These are phyloP conservation scores for Cyanidiococcus yangmingshanensis DNA, from an alignment of 23 red algal species.

Conservation along the genomic window DNA sequence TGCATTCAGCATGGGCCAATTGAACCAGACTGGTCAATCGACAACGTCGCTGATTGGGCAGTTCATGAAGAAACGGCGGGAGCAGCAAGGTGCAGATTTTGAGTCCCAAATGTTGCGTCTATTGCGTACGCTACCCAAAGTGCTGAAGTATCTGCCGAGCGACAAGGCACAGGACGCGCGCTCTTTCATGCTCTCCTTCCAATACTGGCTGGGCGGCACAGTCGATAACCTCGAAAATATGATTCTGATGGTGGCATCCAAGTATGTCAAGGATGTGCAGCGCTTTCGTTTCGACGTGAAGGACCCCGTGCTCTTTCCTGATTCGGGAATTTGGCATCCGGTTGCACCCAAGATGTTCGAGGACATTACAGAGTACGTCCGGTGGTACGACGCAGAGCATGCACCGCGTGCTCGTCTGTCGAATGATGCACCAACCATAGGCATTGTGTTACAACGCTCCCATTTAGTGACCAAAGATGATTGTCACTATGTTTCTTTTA, in stretches of 20 bases:
- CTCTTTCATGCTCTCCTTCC: slow-evolving; percentile 93
- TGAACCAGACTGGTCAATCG: slow-evolving; percentile 40
- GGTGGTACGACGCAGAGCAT: slow-evolving; percentile 89
- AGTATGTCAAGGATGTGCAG: slow-evolving; percentile 63
- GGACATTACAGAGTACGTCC: slow-evolving; percentile 65
- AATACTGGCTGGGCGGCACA: slow-evolving; percentile 96
- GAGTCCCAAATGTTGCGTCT: slow-evolving; percentile 93
- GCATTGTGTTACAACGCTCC: slow-evolving; percentile 73
- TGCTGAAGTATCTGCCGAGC: slow-evolving; percentile 98
- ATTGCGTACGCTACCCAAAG: slow-evolving; percentile 88
- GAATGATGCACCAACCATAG: slow-evolving; percentile 44
- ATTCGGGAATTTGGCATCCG: slow-evolving; percentile 98
- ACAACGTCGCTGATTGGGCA: slow-evolving; percentile 50
- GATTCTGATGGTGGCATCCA: slow-evolving; percentile 87
- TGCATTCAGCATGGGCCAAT: slow-evolving; percentile 69
- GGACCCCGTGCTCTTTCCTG: slow-evolving; percentile 78
- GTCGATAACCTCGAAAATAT: slow-evolving; percentile 95
- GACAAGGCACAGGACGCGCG: slow-evolving; percentile 99
- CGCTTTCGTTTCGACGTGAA: slow-evolving; percentile 22
- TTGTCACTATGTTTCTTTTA: slow-evolving; percentile 97
- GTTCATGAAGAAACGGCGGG: slow-evolving; percentile 82
- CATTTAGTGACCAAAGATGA: slow-evolving; percentile 98
- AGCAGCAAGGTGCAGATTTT: slow-evolving; percentile 76
- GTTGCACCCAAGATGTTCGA: slow-evolving; percentile 91
- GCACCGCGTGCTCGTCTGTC: slow-evolving; percentile 39